Evolutionary conservation across 2,329 filamentous ascomycete species (phyloP).

Genomic region (Claviceps purpurea): DNA sequence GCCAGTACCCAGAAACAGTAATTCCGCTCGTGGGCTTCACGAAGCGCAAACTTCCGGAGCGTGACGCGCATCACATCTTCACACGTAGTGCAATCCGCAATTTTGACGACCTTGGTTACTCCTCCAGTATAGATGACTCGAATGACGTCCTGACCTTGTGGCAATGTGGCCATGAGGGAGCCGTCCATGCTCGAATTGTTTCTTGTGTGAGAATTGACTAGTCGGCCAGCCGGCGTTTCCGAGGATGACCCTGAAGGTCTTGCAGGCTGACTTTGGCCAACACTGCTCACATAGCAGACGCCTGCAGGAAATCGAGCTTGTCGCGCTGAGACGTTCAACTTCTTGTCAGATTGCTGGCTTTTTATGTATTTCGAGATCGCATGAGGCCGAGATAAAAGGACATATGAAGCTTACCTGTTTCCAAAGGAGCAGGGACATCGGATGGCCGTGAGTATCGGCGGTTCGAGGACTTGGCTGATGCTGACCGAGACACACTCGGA

Average conservation of each 20-base stretch:
- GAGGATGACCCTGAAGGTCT: slow-evolving; percentile 20
- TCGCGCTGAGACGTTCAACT: slow-evolving; percentile 18
- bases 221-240: slow-evolving; percentile 48
- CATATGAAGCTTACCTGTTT: slow-evolving; percentile 31
- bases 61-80: slow-evolving; percentile 90
- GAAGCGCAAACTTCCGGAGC: slow-evolving; percentile 72
- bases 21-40: slow-evolving; percentile 83
- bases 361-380: background rate
- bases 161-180: slow-evolving; percentile 73
- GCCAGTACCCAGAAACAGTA: slow-evolving; percentile 95
- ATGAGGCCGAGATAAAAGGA: slow-evolving; percentile 37
- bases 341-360: slow-evolving; percentile 28
- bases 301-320: slow-evolving; percentile 44
- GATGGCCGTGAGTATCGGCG: slow-evolving; percentile 54
- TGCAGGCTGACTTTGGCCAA: slow-evolving; percentile 27
- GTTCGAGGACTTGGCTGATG: slow-evolving; percentile 26
- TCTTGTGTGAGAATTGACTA: slow-evolving; percentile 57
- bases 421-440: slow-evolving; percentile 31
- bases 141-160: slow-evolving; percentile 77
- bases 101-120: slow-evolving; percentile 85
- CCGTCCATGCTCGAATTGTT: slow-evolving; percentile 77
- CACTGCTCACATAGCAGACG: slow-evolving; percentile 32
- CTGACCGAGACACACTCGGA: slow-evolving; percentile 40
- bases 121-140: slow-evolving; percentile 87
- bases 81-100: slow-evolving; percentile 78